Evolutionary conservation across 1,284 basidiomycete species (phyloP).

Genomic region (Cystobasidiaceae sp.): DNA sequence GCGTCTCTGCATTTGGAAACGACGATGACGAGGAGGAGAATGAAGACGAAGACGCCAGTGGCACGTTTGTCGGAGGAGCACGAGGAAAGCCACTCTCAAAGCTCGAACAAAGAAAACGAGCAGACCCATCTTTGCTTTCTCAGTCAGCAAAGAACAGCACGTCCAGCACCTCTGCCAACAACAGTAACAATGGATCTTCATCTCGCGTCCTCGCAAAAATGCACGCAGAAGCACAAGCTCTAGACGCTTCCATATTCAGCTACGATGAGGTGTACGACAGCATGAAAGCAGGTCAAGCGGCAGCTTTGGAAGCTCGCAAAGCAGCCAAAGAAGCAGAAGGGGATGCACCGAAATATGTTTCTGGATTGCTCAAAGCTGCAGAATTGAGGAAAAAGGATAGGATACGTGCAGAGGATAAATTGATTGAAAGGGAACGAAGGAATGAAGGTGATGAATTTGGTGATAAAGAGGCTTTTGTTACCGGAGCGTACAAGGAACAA

Average conservation of each 20-base stretch:
- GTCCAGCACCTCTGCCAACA: neutral
- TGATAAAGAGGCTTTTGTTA: slow-evolving; percentile 95
- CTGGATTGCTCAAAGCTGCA: slow-evolving; percentile 72
- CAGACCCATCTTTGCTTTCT: neutral
- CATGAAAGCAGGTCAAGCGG: slow-evolving; percentile 80
- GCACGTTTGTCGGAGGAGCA: neutral
- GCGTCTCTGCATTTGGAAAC: slow-evolving; percentile 17
- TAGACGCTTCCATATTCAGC: slow-evolving; percentile 82
- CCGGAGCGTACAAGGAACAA: slow-evolving; percentile 94
- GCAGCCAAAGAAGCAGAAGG: slow-evolving; percentile 14
- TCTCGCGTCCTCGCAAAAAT: slow-evolving; percentile 21
- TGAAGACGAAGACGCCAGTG: neutral
- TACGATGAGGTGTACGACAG: slow-evolving; percentile 95
- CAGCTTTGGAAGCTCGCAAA: slow-evolving; percentile 64
- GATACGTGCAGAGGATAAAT: slow-evolving; percentile 94
- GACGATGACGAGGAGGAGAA: slow-evolving; percentile 16
- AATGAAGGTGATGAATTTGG: slow-evolving; percentile 87
- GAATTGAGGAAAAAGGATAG: slow-evolving; percentile 81
- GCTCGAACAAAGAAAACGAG: neutral
- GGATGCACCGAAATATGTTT: slow-evolving; percentile 85
- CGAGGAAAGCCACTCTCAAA: neutral
- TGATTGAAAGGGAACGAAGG: slow-evolving; percentile 89
- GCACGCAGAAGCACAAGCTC: slow-evolving; percentile 59
- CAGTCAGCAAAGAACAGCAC: neutral
- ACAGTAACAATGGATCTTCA: neutral